phyloP scores from a whole-genome alignment of 129 eudicot species.

The Artemisia argyi region DNA sequence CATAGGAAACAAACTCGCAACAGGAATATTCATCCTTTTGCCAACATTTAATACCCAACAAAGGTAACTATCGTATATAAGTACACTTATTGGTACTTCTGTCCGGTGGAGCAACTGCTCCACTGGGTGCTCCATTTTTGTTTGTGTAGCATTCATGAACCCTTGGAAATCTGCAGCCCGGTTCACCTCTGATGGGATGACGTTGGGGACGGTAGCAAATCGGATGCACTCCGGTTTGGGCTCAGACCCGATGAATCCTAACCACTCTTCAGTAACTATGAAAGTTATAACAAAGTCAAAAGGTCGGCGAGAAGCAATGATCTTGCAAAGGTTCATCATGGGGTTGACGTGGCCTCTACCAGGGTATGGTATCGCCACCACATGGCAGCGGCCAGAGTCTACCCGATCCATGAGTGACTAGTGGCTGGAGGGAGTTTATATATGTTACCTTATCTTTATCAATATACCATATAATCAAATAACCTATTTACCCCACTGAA shows the following conservation, averaged over 20 bases:
- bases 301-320: constrained; percentile 23
- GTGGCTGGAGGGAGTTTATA: too few species aligned
- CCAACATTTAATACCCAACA: constrained; percentile 51
- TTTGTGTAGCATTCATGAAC: constrained; percentile 42
- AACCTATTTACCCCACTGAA: too few species aligned
- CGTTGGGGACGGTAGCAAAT: constrained; percentile 60
- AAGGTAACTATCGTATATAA: constrained; percentile 47
- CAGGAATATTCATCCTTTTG: constrained; percentile 58
- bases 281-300: constrained; percentile 43
- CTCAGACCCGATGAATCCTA: constrained; percentile 49
- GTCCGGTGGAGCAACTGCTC: constrained; percentile 45
- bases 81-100: constrained; percentile 30
- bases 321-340: constrained; percentile 63
- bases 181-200: constrained; percentile 61
- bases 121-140: constrained; percentile 52
- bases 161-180: constrained; percentile 45
- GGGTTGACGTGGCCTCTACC: constrained; percentile 84
- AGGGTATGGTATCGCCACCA: constrained; percentile 74
- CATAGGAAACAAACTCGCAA: constrained; percentile 58
- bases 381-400: constrained; percentile 36
- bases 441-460: too few species aligned
- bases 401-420: constrained; percentile 10
- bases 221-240: constrained; percentile 39
- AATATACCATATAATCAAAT: too few species aligned
- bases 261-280: constrained; percentile 78